Conservation (phyloP, 2,329 filamentous ascomycete species). For the Diaporthe citriasiana region DNA sequence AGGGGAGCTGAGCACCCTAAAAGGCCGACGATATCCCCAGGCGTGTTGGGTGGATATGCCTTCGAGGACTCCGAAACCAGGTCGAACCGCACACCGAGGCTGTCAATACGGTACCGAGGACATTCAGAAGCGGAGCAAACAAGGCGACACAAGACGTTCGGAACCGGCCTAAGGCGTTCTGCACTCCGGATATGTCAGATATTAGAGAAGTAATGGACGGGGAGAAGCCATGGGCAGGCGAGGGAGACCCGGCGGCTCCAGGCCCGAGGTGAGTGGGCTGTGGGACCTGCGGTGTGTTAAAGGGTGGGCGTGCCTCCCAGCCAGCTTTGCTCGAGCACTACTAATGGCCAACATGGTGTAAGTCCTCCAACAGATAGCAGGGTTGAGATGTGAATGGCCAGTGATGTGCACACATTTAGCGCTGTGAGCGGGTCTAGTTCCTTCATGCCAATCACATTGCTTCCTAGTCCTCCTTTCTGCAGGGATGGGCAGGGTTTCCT, state of each 20-base stretch:
- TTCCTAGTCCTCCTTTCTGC: not conserved
- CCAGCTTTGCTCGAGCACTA: not conserved
- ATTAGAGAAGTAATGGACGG: not conserved
- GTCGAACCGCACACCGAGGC: not conserved
- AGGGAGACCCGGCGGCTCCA: not conserved
- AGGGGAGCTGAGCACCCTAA: slow-evolving; percentile 60
- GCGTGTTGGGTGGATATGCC: slow-evolving; percentile 18
- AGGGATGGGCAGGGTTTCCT: not conserved
- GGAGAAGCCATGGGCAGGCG: not conserved
- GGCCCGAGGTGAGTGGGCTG: not conserved
- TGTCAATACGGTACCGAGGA: not conserved
- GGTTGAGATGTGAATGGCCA: not conserved
- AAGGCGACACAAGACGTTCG: not conserved
- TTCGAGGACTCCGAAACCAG: slow-evolving; percentile 3
- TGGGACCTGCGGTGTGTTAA: not conserved
- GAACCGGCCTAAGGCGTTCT: not conserved
- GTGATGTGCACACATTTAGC: slow-evolving; percentile 1
- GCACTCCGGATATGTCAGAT: not conserved
- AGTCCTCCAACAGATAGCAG: not conserved
- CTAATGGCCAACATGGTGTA: not conserved
- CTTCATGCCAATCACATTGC: not conserved
- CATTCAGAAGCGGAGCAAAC: not conserved
- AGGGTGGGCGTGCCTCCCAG: not conserved
- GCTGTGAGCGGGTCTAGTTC: not conserved
- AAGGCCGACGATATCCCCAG: not conserved